Evolutionary conservation across 2,329 filamentous ascomycete genomes (phyloP).

Genomic region (Apiospora malaysiana): DNA sequence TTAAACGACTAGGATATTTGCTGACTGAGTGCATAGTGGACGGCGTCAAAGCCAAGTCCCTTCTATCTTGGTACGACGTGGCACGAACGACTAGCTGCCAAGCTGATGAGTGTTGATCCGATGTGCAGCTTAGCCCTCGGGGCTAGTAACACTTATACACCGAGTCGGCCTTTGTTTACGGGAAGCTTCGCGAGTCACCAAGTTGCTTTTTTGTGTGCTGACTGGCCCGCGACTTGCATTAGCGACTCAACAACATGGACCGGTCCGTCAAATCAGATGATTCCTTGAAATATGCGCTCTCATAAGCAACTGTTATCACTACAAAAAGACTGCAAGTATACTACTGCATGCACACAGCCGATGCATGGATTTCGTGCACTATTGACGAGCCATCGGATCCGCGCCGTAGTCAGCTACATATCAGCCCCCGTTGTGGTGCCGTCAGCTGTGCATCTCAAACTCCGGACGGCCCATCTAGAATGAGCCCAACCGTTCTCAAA

Average conservation of each 20-base stretch:
- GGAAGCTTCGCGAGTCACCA: background rate
- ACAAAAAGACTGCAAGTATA: background rate
- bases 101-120: conserved; percentile 1
- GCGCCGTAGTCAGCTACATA: background rate
- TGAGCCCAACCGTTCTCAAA: background rate
- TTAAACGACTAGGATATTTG: background rate
- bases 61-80: conserved; percentile 6
- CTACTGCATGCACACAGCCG: background rate
- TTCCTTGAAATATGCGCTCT: background rate
- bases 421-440: background rate
- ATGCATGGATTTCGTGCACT: background rate
- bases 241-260: background rate
- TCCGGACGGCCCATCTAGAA: background rate
- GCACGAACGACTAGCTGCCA: background rate
- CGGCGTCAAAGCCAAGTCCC: background rate
- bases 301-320: background rate
- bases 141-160: background rate
- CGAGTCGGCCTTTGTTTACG: background rate
- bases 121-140: background rate
- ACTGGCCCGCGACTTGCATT: background rate
- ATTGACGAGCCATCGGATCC: background rate
- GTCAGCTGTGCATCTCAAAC: background rate
- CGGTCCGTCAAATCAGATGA: background rate
- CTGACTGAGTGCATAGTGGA: background rate
- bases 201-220: conserved; percentile 3